Conservation (phyloP, 768 basidiomycete species). For the Tricholoma matsutake region DNA sequence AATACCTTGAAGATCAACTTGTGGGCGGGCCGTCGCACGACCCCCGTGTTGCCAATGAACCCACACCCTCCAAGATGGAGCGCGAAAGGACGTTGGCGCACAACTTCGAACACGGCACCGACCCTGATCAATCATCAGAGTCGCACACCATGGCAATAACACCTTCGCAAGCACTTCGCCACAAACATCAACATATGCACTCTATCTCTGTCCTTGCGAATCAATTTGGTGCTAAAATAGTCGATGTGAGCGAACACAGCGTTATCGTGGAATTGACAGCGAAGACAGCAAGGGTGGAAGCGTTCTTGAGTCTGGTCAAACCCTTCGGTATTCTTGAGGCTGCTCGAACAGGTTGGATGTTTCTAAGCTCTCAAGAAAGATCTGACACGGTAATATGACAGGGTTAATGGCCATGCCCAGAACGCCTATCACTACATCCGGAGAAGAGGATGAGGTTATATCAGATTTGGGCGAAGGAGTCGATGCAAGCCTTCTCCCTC, state of each 20-base stretch:
- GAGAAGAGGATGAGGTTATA: constrained; percentile 29
- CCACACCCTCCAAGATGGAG: constrained; percentile 51
- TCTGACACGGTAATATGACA: constrained; percentile 25
- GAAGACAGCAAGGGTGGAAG: constrained; percentile 88
- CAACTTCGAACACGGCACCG: constrained; percentile 66
- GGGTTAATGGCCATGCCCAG: constrained; percentile 99
- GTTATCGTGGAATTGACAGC: constrained; percentile 95
- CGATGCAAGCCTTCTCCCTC: constrained; percentile 91
- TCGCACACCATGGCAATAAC: constrained; percentile 45
- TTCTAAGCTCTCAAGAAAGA: neutral
- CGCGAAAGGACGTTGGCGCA: constrained; percentile 73
- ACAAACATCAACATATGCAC: constrained; percentile 86
- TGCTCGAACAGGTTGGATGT: constrained; percentile 75
- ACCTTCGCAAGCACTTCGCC: constrained; percentile 82
- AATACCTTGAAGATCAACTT: constrained; percentile 93
- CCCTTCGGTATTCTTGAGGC: constrained; percentile 96
- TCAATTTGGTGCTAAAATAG: constrained; percentile 91
- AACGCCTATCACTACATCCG: constrained; percentile 67
- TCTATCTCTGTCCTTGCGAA: constrained; percentile 80
- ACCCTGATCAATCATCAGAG: constrained; percentile 25
- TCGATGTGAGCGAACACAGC: constrained; percentile 92
- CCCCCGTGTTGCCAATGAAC: constrained; percentile 43
- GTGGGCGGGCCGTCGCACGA: constrained; percentile 82
- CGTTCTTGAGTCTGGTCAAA: constrained; percentile 86
- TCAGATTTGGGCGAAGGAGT: constrained; percentile 51